Evolutionary conservation across 768 basidiomycete genomes (phyloP).

Genomic region (Gloeostereum incarnatum): DNA sequence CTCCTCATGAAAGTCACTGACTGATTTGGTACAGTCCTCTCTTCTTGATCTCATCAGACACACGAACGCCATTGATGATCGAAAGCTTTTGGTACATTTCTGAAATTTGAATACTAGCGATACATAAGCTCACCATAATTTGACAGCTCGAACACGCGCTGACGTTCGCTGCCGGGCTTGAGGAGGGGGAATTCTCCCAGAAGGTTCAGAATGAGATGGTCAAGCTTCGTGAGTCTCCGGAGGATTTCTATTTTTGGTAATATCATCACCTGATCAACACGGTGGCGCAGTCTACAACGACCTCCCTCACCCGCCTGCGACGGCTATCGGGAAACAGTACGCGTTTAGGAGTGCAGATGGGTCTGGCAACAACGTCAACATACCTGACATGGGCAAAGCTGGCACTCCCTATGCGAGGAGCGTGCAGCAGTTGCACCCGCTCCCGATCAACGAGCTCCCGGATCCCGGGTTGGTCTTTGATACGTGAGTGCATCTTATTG

Average conservation of each 20-base stretch:
- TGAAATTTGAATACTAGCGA: not conserved
- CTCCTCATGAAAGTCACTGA: not conserved
- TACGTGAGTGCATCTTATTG: constrained; percentile 28
- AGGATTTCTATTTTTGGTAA: not conserved
- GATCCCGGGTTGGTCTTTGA: constrained; percentile 80
- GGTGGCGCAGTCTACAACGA: constrained; percentile 62
- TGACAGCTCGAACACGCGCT: constrained; percentile 64
- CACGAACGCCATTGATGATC: constrained; percentile 60
- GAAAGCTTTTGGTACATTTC: constrained; percentile 60
- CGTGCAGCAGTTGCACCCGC: constrained; percentile 59
- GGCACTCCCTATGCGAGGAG: constrained; percentile 76
- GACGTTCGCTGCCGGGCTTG: constrained; percentile 50
- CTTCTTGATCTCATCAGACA: constrained; percentile 54
- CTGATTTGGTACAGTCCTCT: constrained; percentile 30
- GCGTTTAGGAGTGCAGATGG: constrained; percentile 74
- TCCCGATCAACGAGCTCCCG: constrained; percentile 62
- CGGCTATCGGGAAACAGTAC: constrained; percentile 52
- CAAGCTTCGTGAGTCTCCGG: constrained; percentile 39
- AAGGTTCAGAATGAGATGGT: constrained; percentile 37
- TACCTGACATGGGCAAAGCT: constrained; percentile 71
- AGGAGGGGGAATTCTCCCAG: constrained; percentile 30
- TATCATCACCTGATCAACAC: not conserved
- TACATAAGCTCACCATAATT: not conserved
- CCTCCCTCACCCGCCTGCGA: constrained; percentile 69
- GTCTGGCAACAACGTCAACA: constrained; percentile 59